These are phyloP conservation scores for Themeda triandra DNA, from an alignment of 176 grass and related monocot species.

Conservation along the genomic window DNA sequence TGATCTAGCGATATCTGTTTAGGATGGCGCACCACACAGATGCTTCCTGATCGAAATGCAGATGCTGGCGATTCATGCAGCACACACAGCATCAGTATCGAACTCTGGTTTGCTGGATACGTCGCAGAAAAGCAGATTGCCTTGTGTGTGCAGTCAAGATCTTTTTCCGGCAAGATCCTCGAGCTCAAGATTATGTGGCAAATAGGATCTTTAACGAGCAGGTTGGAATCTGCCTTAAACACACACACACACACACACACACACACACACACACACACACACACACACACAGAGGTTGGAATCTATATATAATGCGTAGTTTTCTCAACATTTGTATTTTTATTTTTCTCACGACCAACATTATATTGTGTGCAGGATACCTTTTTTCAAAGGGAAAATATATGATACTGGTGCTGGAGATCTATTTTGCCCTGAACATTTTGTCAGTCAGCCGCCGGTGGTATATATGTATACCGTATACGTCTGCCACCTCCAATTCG, in stretches of 20 bases:
- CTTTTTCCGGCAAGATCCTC: not conserved
- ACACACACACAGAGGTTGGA: too few species aligned
- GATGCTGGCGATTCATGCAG: not conserved
- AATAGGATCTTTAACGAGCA: not conserved
- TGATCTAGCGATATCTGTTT: not conserved
- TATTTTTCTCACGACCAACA: not conserved
- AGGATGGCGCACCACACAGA: not conserved
- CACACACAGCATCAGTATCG: not conserved
- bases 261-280: too few species aligned
- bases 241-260: too few species aligned
- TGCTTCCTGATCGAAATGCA: not conserved
- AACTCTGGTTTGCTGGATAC: not conserved
- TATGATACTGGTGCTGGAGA: too few species aligned
- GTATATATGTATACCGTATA: too few species aligned
- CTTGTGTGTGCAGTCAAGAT: not conserved
- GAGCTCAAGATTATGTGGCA: not conserved
- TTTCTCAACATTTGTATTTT: not conserved
- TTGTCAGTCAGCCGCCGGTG: too few species aligned
- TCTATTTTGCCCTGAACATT: too few species aligned
- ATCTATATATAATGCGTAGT: not conserved
- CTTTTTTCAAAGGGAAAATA: too few species aligned
- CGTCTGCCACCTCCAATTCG: too few species aligned
- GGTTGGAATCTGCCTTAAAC: too few species aligned
- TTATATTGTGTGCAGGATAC: not conserved
- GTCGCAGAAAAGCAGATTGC: not conserved